Conservation (phyloP, 2,329 filamentous ascomycete species). For the Colletotrichum zoysiae region DNA sequence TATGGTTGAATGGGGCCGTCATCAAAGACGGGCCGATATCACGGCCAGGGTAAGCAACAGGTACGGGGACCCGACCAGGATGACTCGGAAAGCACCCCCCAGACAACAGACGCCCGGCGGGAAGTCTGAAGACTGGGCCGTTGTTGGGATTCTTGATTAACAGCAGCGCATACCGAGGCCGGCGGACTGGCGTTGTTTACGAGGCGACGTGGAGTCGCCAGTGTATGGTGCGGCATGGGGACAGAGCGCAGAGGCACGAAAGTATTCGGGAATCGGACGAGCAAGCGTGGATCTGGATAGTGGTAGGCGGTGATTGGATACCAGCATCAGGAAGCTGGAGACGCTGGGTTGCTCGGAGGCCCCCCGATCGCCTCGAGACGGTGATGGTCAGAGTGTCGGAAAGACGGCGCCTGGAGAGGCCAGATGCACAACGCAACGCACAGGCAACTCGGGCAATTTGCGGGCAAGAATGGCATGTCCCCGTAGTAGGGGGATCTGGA, state of each 20-base stretch:
- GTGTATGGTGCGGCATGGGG: not conserved
- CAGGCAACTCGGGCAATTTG: constrained; percentile 42
- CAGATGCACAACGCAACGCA: constrained; percentile 26
- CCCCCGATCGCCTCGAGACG: constrained; percentile 19
- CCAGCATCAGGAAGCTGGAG: constrained; percentile 29
- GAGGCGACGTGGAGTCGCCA: constrained; percentile 4
- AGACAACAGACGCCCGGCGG: constrained; percentile 9
- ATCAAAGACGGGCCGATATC: constrained; percentile 41
- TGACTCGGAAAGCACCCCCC: constrained; percentile 26
- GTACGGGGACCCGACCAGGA: constrained; percentile 27
- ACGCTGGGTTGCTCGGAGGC: constrained; percentile 27
- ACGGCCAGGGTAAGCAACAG: constrained; percentile 39
- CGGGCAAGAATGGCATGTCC: constrained; percentile 34
- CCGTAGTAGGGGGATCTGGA: constrained; percentile 19
- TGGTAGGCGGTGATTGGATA: constrained; percentile 15
- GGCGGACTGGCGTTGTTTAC: constrained; percentile 15
- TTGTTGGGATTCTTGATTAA: constrained; percentile 17
- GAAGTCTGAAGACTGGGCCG: not conserved
- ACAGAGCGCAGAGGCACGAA: not conserved
- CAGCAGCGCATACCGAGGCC: constrained; percentile 25
- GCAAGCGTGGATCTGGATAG: constrained; percentile 21
- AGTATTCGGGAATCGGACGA: constrained; percentile 33
- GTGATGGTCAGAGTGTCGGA: not conserved
- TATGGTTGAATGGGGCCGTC: constrained; percentile 35
- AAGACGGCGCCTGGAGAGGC: constrained; percentile 14